Evolutionary conservation across 129 eudicot genomes (phyloP), one percentile per base, ranked within the genome.

Genomic region (Artemisia tridentata): DNA sequence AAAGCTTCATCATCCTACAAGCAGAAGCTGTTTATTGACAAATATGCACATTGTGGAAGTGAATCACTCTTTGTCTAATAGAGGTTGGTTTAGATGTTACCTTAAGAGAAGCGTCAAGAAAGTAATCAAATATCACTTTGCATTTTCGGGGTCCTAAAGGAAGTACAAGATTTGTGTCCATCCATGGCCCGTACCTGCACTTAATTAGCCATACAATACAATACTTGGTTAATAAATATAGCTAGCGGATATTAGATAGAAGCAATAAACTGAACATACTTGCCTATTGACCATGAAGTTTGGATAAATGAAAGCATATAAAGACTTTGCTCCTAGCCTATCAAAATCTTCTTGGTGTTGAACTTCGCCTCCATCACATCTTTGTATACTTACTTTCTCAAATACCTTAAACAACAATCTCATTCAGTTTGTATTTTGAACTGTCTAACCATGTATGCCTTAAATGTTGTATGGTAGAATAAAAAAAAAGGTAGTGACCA

Each of bases 251-350:
- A 27, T 27, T 3, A 27, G 31, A 27, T 27, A 23, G 41, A 53
- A 50, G 11, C 38, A 59, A 47, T 17, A 1, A 38, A 21, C 5
- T 58, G 8, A 54, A 31, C 71, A 66, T 18, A 69, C 90, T 70
- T 41, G 88, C 99, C 96, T 85, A 57, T 95, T 90, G 34, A 95
- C 88, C 97, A 90, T 90, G 86, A 95, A 95, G 78, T 95, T 95
- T 7, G 97, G 97, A 82, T 87, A 88, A 50, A 95, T 73, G 69
- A 95, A 95, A 59, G 97, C 99, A 80, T 95, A 88, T 16, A 90
- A 43, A 75, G 96, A 93, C 78, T 86, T 76, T 49, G 91, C 75
- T 45, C 97, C 97, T 25, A 95, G 91, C 75, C 99, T 78, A 64
- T 90, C 86, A 18, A 72, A 58, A 27, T 85, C 89, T 55, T 73